A percentile compares a stretch with the other conserved stretches of the same genome.
Conservation (phyloP, 169 alveolate genomes). For the Neospora caninum region DNA sequence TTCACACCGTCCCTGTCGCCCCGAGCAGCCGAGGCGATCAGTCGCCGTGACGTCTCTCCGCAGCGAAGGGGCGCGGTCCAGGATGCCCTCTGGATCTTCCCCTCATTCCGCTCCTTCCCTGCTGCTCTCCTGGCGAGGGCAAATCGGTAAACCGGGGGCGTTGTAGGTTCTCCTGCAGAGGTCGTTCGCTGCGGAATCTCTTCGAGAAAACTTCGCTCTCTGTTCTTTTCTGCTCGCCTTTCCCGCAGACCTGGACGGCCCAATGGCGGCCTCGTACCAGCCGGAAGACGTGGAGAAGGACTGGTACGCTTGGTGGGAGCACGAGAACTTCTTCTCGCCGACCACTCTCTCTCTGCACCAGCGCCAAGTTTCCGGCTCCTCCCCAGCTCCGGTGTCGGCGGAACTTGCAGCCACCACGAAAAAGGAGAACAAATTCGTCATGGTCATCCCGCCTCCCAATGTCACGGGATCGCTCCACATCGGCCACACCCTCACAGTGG, state of each 20-base stretch:
- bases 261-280: constrained; percentile 90
- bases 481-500: constrained; percentile 99
- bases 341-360: constrained; percentile 62
- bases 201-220: too few relatives aligned
- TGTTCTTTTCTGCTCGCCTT: too few relatives aligned
- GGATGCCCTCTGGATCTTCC: too few relatives aligned
- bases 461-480: constrained; percentile 99
- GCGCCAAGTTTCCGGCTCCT: background rate
- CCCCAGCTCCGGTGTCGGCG: background rate
- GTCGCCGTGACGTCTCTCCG: too few relatives aligned
- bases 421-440: constrained; percentile 86
- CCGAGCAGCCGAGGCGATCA: too few relatives aligned
- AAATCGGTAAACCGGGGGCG: too few relatives aligned
- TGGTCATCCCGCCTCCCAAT: constrained; percentile 99
- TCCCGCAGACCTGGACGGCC: constrained; percentile 27
- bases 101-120: too few relatives aligned
- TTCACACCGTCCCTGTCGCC: too few relatives aligned
- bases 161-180: too few relatives aligned
- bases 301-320: constrained; percentile 97
- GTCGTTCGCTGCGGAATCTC: too few relatives aligned
- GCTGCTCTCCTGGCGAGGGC: too few relatives aligned
- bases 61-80: too few relatives aligned
- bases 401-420: constrained; percentile 80
- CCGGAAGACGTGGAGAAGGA: constrained; percentile 96
- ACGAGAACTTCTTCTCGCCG: constrained; percentile 87